Base-by-base conservation (phyloP, 805 yeast genomes). In the Candida oleophila region DNA sequence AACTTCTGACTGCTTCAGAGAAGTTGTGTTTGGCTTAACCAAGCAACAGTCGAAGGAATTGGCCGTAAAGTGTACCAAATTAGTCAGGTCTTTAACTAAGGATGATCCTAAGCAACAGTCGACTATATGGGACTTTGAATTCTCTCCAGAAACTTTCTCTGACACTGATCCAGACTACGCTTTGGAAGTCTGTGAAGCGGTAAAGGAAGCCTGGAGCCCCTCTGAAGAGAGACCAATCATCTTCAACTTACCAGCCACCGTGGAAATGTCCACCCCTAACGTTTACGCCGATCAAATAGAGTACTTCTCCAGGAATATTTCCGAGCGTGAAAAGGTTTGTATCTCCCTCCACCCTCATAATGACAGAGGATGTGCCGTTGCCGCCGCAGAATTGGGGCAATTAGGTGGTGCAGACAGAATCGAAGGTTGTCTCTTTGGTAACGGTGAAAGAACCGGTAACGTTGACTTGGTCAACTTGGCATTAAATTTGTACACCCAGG, bases 331-430 rank as follows among this genome's bases (percentile, higher is more conserved):
- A 59, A 84, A 82, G 56, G 80, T 84, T 37, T 70, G 82, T 50
- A 79, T 85, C 48, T 84, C 90, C 19, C 76, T 85, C 14, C 92
- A 85, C 60, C 79, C 87, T 51, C 92, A 85, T 66, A 85, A 85
- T 58, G 92, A 85, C 62, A 77, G 92, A 66, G 92, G 92, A 18
- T 84, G 89, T 62, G 90, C 89, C 60, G 90, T 85, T 46, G 92
- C 92, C 39, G 92, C 92, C 21, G 75, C 89, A 40, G 92, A 85
- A 64, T 71, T 85, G 50, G 91, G 89, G 56, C 56, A 83, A 28
- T 68, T 85, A 58, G 92, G 90, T n/a, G 92, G 92, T 60, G 92
- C 87, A 49, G 91, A 85, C 67, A 78, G 92, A 72, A 87, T 85
- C 43, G 92, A 85, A 68, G 92, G 92, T 47, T 85, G 91, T 73